phyloP scores from a whole-genome alignment of 768 basidiomycete species.

The Rubroboletus satanas region DNA sequence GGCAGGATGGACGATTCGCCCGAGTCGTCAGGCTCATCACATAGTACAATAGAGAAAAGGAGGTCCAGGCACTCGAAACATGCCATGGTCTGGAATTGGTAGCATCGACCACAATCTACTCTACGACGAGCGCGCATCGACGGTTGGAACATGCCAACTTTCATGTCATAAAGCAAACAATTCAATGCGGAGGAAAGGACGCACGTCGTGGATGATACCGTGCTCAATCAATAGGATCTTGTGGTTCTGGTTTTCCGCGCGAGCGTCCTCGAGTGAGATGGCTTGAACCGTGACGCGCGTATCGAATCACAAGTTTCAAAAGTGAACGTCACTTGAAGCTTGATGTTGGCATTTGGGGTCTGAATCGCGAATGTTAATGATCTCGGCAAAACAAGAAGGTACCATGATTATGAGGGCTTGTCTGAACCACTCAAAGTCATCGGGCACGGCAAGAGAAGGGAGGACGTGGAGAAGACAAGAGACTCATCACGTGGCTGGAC shows the following conservation, averaged over 20 bases:
- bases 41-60: neutral
- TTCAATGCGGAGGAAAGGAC: neutral
- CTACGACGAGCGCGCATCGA: neutral
- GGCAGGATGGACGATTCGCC: neutral
- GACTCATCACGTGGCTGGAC: neutral
- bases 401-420: neutral
- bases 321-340: too few species aligned
- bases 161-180: neutral
- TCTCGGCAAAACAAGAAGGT: neutral
- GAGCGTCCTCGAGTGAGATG: too few species aligned
- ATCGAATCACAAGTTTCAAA: too few species aligned
- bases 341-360: neutral
- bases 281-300: too few species aligned
- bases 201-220: neutral
- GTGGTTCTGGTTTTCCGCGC: too few species aligned
- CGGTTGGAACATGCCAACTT: neutral
- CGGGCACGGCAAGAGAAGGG: neutral
- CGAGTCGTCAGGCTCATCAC: neutral
- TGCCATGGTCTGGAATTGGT: neutral
- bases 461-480: too few species aligned
- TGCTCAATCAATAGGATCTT: too few species aligned
- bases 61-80: neutral
- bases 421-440: neutral
- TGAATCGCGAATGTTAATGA: neutral
- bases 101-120: neutral